Evolutionary conservation across 2,329 filamentous ascomycete species (phyloP).

Genomic region (Cercospora sp.): DNA sequence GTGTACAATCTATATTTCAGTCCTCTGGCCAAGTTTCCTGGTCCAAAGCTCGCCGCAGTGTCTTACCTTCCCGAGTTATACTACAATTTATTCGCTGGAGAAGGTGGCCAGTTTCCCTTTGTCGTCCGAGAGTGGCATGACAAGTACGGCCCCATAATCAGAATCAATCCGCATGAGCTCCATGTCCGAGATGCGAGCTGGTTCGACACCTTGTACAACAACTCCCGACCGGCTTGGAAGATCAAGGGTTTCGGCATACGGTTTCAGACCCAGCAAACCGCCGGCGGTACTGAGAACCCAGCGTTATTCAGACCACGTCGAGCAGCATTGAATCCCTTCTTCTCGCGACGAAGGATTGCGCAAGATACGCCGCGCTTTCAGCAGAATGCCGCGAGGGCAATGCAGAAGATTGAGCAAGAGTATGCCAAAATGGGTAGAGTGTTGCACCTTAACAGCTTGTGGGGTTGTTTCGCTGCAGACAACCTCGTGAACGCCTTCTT

Average conservation of each 20-base stretch:
- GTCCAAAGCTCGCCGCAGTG: slow-evolving; percentile 40
- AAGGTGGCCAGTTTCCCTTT: slow-evolving; percentile 18
- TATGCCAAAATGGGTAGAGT: slow-evolving; percentile 7
- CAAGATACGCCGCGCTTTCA: slow-evolving; percentile 8
- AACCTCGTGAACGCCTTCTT: slow-evolving; percentile 17
- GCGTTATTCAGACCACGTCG: slow-evolving; percentile 44
- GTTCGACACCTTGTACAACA: slow-evolving; percentile 39
- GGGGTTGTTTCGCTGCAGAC: slow-evolving; percentile 20
- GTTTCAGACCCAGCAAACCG: background rate
- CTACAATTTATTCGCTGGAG: slow-evolving; percentile 33
- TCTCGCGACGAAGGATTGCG: slow-evolving; percentile 37
- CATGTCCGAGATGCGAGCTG: slow-evolving; percentile 41
- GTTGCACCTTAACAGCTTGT: slow-evolving; percentile 12
- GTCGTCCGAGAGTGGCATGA: slow-evolving; percentile 16
- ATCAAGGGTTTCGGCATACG: background rate
- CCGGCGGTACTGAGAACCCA: slow-evolving; percentile 1
- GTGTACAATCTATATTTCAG: slow-evolving; percentile 37
- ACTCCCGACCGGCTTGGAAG: slow-evolving; percentile 18
- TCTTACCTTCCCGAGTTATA: slow-evolving; percentile 42
- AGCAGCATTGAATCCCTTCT: slow-evolving; percentile 46
- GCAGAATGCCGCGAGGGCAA: background rate
- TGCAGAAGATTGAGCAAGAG: slow-evolving; percentile 10
- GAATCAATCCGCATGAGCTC: slow-evolving; percentile 41
- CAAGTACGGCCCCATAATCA: slow-evolving; percentile 37
- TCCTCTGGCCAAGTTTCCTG: slow-evolving; percentile 41